Evolutionary conservation across 1,139 yeast species (phyloP).

Genomic region (Scheffersomyces quercinus): DNA sequence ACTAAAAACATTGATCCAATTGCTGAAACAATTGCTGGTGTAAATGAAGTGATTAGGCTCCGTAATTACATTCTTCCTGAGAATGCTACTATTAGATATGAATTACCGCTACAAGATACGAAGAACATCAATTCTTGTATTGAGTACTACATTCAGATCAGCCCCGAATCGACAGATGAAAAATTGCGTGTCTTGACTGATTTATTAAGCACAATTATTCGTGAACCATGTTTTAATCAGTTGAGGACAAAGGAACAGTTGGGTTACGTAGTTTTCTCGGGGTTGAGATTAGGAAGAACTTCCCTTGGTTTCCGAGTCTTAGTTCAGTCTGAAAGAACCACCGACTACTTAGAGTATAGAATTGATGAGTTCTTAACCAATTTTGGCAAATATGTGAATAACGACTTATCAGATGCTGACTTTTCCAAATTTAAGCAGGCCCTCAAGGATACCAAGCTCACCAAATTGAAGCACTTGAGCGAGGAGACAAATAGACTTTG

Average conservation of each 20-base stretch:
- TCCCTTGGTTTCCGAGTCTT: slow-evolving; percentile 77
- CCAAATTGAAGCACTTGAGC: slow-evolving; percentile 71
- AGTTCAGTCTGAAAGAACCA: slow-evolving; percentile 80
- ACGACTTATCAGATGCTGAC: slow-evolving; percentile 55
- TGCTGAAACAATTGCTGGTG: slow-evolving; percentile 38
- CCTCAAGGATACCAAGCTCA: slow-evolving; percentile 61
- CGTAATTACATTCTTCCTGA: slow-evolving; percentile 43
- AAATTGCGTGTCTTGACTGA: slow-evolving; percentile 53
- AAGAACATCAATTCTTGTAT: slow-evolving; percentile 83
- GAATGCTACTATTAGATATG: slow-evolving; percentile 48
- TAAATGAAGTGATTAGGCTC: slow-evolving; percentile 21
- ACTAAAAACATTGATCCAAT: slow-evolving; percentile 33
- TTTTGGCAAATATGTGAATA: slow-evolving; percentile 37
- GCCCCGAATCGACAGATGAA: slow-evolving; percentile 36
- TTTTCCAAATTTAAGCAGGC: slow-evolving; percentile 71
- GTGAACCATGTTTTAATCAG: slow-evolving; percentile 87
- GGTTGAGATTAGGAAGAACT: slow-evolving; percentile 67
- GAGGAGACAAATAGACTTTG: slow-evolving; percentile 75
- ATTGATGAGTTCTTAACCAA: slow-evolving; percentile 62
- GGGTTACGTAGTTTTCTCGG: slow-evolving; percentile 87
- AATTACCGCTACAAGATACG: slow-evolving; percentile 57
- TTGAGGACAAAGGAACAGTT: slow-evolving; percentile 90
- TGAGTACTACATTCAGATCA: slow-evolving; percentile 74
- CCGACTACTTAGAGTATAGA: slow-evolving; percentile 74
- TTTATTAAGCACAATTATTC: slow-evolving; percentile 66